phyloP scores from a whole-genome alignment of 768 basidiomycete genomes.

The Cyclocybe cylindracea region DNA sequence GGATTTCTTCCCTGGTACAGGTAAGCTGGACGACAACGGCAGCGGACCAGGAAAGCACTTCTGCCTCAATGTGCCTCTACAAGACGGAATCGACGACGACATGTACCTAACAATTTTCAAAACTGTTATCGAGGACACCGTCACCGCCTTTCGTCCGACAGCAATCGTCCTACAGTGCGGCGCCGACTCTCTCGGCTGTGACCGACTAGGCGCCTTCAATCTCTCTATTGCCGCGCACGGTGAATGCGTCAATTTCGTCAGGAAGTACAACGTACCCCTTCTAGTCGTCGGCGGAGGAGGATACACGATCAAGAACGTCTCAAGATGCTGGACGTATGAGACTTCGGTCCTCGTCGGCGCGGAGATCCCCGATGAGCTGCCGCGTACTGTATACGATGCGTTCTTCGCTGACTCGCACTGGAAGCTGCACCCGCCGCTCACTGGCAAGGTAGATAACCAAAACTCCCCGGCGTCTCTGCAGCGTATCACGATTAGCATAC shows the following conservation, averaged over 20 bases:
- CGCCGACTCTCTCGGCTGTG: conserved; percentile 94
- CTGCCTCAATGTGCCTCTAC: conserved; percentile 90
- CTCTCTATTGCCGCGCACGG: conserved; percentile 96
- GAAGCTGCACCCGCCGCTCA: conserved; percentile 91
- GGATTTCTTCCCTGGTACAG: conserved; percentile 98
- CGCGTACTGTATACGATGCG: conserved; percentile 85
- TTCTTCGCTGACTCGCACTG: conserved; percentile 93
- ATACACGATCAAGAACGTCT: conserved; percentile 96
- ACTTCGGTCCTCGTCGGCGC: conserved; percentile 90
- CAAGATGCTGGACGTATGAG: conserved; percentile 99
- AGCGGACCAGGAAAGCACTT: conserved; percentile 91
- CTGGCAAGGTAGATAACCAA: conserved; percentile 89
- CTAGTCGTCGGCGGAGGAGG: conserved; percentile 94
- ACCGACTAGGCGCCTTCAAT: conserved; percentile 96
- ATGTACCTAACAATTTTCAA: conserved; percentile 97
- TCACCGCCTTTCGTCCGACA: conserved; percentile 84
- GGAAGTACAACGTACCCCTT: conserved; percentile 87
- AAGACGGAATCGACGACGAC: conserved; percentile 96
- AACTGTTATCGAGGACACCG: conserved; percentile 92
- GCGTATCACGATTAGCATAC: conserved; percentile 81
- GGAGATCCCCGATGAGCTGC: conserved; percentile 82
- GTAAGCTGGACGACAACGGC: conserved; percentile 93
- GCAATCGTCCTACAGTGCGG: conserved; percentile 96
- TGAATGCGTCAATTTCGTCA: conserved; percentile 96
- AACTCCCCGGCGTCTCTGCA: conserved; percentile 85